phyloP scores from a whole-genome alignment of 202 grass and related monocot genomes.

The Alloteropsis angusta region DNA sequence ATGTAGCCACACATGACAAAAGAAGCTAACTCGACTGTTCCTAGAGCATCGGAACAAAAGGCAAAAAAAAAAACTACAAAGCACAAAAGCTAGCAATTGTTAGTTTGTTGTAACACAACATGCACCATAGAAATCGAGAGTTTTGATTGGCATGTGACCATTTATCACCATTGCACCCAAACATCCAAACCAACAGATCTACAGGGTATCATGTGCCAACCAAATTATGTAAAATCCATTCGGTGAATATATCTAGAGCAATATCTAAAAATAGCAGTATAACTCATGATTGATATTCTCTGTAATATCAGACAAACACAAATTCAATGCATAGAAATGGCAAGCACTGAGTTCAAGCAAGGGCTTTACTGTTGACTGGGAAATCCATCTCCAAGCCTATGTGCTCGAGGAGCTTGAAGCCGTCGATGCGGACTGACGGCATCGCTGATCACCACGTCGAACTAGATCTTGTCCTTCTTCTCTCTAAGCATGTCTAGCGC shows the following conservation, averaged over 20 bases:
- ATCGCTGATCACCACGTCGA: conserved; percentile 61
- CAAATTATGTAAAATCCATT: background rate
- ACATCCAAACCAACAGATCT: background rate
- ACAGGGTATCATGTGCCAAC: background rate
- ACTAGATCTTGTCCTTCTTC: conserved; percentile 22
- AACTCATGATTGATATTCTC: background rate
- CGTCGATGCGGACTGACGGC: conserved; percentile 57
- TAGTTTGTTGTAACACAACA: background rate
- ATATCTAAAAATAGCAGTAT: background rate
- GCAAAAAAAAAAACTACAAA: background rate
- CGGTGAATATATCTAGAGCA: background rate
- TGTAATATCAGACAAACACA: background rate
- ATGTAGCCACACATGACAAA: background rate
- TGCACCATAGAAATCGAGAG: no score
- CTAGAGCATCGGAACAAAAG: background rate
- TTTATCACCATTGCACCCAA: background rate
- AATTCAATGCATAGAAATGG: background rate
- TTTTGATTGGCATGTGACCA: background rate
- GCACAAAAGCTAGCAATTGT: background rate
- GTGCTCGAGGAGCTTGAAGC: conserved; percentile 60
- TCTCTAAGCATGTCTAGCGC: conserved; percentile 47
- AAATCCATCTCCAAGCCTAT: conserved; percentile 71
- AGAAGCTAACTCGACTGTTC: background rate
- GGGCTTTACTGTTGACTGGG: conserved; percentile 62
- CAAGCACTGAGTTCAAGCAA: background rate